Base-by-base conservation (phyloP, 2,329 filamentous ascomycete genomes). In the Dactylellina leptospora region DNA sequence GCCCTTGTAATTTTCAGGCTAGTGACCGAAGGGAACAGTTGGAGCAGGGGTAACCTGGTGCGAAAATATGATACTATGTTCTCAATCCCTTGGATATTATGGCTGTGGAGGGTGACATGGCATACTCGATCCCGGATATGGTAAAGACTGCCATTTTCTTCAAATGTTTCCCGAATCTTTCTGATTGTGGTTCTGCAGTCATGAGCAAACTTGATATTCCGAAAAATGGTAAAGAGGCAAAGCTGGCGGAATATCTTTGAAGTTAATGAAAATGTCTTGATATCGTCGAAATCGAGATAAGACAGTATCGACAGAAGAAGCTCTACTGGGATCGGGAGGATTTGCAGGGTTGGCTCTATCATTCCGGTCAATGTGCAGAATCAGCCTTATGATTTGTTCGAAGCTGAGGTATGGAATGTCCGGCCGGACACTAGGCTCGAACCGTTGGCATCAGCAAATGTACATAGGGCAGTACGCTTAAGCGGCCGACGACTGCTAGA, bases 21-120 rank as follows among this genome's bases (percentile, higher is more conserved):
- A 11, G 18, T 23, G 10, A 66, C 16, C 2, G n/a, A 8, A 5
- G 51, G 51, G 18, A 66, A 58, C 16, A 66, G 22, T 3, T 51
- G 53, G 0, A 66, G 42, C 4, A 66, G 22, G 4, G 27, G 16
- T 8, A 64, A 11, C 25, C 20, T 20, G 8, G 20, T 47, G 4
- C 61, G 61, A 13, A 42, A 66, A 22, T 56, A 58, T 2, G 44
- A n/a, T 11, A 66, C 33, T 9, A 66, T 42, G 2, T 56, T 28
- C 1, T 56, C 33, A 10, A 58, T n/a, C 2, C 42, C 42, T 9
- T 4, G 4, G 11, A 66, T 27, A 18, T 50, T 20, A 22, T 48
- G 20, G 3, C n/a, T 50, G 22, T 66, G 40, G n/a, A 66, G 9
- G 2, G 61, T 66, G 38, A 66, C 51, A n/a, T 58, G 61, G 6